These are phyloP conservation scores for Lachancea meyersii DNA, from an alignment of 805 yeast species.

Conservation along the genomic window DNA sequence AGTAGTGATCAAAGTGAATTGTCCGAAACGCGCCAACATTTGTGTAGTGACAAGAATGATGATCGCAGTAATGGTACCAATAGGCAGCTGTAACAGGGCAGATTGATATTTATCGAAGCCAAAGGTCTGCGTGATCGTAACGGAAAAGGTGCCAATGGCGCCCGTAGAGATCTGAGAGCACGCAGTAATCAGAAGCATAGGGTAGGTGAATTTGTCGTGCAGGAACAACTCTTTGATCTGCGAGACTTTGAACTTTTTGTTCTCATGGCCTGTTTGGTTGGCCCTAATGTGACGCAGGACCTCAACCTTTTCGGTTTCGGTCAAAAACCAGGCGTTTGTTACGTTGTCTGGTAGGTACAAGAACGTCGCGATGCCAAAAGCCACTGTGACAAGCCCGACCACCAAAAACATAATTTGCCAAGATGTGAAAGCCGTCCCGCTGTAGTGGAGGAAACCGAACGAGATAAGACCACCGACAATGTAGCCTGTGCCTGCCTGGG, in stretches of 20 bases:
- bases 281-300: constrained; percentile 42
- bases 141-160: constrained; percentile 48
- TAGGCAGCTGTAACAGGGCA: constrained; percentile 51
- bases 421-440: constrained; percentile 38
- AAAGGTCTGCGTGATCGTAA: constrained; percentile 45
- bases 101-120: constrained; percentile 43
- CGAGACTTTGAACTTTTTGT: constrained; percentile 38
- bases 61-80: constrained; percentile 44
- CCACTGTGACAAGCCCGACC: constrained; percentile 47
- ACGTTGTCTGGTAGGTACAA: constrained; percentile 47
- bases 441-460: constrained; percentile 49
- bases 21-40: constrained; percentile 33
- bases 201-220: constrained; percentile 45
- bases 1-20: constrained; percentile 34
- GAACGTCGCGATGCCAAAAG: constrained; percentile 42
- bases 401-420: constrained; percentile 59
- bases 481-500: constrained; percentile 49
- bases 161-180: constrained; percentile 46
- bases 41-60: constrained; percentile 38
- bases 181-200: constrained; percentile 42
- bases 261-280: constrained; percentile 49
- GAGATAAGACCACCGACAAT: constrained; percentile 43
- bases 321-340: constrained; percentile 36
- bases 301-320: constrained; percentile 38
- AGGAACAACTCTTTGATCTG: constrained; percentile 44